These are phyloP conservation scores for Peronospora destructor DNA, from an alignment of 352 stramenopile genomes.

Conservation along the genomic window DNA sequence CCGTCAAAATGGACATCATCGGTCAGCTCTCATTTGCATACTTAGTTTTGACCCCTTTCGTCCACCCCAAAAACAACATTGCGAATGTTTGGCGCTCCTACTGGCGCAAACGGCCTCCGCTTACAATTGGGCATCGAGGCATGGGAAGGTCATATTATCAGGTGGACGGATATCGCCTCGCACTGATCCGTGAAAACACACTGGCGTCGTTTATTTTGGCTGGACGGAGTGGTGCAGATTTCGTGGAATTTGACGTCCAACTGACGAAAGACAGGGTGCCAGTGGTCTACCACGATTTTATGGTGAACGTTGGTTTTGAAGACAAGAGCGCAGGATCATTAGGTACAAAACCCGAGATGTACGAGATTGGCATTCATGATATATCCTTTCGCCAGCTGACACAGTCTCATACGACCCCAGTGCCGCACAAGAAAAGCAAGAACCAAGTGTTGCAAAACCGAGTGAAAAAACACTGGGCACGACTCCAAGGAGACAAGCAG, in stretches of 20 bases:
- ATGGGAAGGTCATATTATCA: constrained; percentile 77
- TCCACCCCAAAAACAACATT: constrained; percentile 51
- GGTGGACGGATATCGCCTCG: constrained; percentile 47
- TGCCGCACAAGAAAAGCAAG: constrained; percentile 30
- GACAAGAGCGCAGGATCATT: constrained; percentile 40
- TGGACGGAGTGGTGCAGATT: constrained; percentile 57
- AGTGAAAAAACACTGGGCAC: constrained; percentile 62
- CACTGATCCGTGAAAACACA: constrained; percentile 69
- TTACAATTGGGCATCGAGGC: constrained; percentile 63
- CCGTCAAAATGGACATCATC: constrained; percentile 17
- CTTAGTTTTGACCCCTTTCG: constrained; percentile 47
- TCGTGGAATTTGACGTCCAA: constrained; percentile 83
- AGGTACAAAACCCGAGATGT: constrained; percentile 44
- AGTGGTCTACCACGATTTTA: constrained; percentile 77
- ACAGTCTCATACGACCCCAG: constrained; percentile 37
- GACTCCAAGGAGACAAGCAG: constrained; percentile 32
- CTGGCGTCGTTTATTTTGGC: constrained; percentile 68
- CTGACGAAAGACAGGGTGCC: constrained; percentile 70
- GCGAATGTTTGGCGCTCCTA: constrained; percentile 54
- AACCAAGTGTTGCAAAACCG: constrained; percentile 37
- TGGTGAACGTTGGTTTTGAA: constrained; percentile 56
- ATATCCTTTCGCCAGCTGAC: constrained; percentile 58
- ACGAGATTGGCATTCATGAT: constrained; percentile 65
- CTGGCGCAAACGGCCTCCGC: constrained; percentile 47
- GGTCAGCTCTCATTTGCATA: constrained; percentile 51